Conservation (phyloP, 306 rosid species). For the Cajanus cajan region DNA sequence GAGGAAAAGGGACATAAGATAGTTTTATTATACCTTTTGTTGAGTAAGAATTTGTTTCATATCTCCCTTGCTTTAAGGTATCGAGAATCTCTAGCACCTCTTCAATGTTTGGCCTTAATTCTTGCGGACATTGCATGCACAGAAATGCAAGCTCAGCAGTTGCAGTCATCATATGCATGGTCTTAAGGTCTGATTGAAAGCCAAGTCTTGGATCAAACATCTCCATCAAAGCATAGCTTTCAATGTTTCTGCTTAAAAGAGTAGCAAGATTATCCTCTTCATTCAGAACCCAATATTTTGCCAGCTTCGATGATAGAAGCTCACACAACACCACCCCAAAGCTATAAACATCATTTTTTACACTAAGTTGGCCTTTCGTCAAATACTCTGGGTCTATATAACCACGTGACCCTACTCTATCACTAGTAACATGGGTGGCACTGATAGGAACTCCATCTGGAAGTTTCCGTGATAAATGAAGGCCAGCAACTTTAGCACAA, state of each 20-base stretch:
- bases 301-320: conserved; percentile 19
- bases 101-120: conserved; percentile 23
- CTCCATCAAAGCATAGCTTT: conserved; percentile 11
- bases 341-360: conserved; percentile 28
- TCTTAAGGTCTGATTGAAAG: background rate
- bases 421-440: background rate
- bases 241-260: background rate
- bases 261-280: background rate
- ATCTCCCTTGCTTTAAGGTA: background rate
- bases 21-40: background rate
- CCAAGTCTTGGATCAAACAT: conserved; percentile 16
- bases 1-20: background rate
- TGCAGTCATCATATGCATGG: background rate
- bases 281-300: background rate
- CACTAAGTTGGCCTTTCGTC: background rate
- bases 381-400: conserved; percentile 29
- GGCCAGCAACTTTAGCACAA: conserved; percentile 15
- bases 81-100: conserved; percentile 24
- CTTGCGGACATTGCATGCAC: conserved; percentile 23
- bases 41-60: background rate
- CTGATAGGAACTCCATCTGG: background rate
- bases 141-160: conserved; percentile 11
- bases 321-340: conserved; percentile 34
- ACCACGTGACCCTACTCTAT: background rate
- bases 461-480: conserved; percentile 7